Evolutionary conservation across 495 filamentous ascomycete species (phyloP).

Genomic region (Penicillium coffeae): DNA sequence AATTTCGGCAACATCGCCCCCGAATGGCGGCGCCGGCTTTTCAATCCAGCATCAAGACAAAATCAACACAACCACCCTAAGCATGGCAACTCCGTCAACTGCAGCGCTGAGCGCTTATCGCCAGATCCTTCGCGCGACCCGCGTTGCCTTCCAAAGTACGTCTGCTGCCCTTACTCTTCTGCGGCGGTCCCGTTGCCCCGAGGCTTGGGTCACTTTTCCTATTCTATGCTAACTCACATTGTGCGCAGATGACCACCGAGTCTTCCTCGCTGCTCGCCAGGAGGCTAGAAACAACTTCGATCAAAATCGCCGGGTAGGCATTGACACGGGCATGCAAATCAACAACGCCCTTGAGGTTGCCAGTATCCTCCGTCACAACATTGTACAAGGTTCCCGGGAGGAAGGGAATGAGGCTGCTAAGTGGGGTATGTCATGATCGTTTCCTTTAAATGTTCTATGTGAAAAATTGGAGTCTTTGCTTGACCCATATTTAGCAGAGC

Average conservation of each 20-base stretch:
- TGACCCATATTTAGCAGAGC: not conserved
- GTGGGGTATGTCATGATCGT: conserved; percentile 55
- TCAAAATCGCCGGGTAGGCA: conserved; percentile 52
- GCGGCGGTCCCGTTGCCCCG: too few species aligned
- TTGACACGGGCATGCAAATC: conserved; percentile 54
- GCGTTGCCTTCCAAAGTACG: conserved; percentile 79
- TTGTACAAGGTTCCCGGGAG: conserved; percentile 74
- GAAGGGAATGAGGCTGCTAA: conserved; percentile 48
- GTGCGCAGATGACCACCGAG: conserved; percentile 58
- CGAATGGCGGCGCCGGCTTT: not conserved
- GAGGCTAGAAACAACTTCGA: conserved; percentile 71
- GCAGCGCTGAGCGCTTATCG: conserved; percentile 80
- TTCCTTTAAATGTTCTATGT: not conserved
- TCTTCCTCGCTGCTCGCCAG: conserved; percentile 64
- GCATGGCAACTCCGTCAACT: conserved; percentile 22
- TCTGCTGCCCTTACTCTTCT: not conserved
- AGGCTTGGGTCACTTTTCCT: too few species aligned
- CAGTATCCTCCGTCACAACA: conserved; percentile 71
- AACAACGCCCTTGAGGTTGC: conserved; percentile 81
- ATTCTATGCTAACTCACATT: conserved; percentile 1
- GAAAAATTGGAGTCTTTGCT: too few species aligned
- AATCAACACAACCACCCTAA: not conserved
- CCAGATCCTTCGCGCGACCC: conserved; percentile 73
- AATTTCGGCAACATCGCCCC: not conserved
- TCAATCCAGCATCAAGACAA: not conserved